Conservation (phyloP, 306 rosid species). For the Trifolium dubium region DNA sequence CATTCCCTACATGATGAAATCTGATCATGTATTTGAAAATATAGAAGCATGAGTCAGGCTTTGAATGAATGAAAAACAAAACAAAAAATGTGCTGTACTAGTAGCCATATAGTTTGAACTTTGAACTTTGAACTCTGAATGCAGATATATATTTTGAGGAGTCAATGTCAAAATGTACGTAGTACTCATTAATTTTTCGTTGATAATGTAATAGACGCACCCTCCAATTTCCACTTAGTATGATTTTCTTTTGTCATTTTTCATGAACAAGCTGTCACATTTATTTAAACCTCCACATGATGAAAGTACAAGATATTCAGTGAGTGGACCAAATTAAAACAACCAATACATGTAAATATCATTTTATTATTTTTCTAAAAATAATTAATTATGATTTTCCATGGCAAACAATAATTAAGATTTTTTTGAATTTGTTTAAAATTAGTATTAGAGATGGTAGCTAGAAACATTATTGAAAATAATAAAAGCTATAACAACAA, state of each 20-base stretch:
- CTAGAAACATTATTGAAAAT: too few species aligned
- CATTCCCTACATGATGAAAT: neutral
- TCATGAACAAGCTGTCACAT: neutral
- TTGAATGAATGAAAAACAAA: neutral
- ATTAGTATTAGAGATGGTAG: too few species aligned
- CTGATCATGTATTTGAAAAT: neutral
- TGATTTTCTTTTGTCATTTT: constrained; percentile 8
- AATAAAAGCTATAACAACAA: too few species aligned
- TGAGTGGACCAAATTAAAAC: neutral
- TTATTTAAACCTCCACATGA: neutral
- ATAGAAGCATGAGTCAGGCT: neutral
- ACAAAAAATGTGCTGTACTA: neutral
- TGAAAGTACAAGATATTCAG: neutral
- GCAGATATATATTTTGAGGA: neutral
- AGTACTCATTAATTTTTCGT: neutral
- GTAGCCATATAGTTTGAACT: neutral
- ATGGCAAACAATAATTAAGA: neutral
- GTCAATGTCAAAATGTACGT: neutral
- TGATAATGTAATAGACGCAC: neutral
- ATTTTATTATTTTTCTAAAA: neutral
- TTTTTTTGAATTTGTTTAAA: too few species aligned
- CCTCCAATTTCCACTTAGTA: neutral
- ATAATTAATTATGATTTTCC: neutral
- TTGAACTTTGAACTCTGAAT: neutral
- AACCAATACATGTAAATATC: neutral